phyloP scores from a whole-genome alignment of 257 asterid genomes.

The Ilex asprella region DNA sequence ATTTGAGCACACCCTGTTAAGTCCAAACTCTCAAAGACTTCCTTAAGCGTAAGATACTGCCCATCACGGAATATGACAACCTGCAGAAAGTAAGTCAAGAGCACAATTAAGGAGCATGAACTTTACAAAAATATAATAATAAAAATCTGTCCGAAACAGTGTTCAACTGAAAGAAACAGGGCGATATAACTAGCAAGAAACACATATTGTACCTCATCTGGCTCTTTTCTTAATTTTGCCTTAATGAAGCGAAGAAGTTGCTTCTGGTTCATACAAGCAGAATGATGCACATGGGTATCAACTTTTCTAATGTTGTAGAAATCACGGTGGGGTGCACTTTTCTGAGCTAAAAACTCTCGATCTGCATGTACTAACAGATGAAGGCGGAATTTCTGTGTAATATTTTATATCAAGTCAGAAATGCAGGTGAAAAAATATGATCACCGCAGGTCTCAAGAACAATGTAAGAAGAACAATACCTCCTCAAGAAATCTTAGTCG shows the following conservation, averaged over 20 bases:
- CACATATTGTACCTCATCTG: constrained; percentile 70
- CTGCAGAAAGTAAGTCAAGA: constrained; percentile 29
- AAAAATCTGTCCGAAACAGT: not conserved
- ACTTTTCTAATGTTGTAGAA: constrained; percentile 90
- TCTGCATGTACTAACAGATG: constrained; percentile 82
- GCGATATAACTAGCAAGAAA: not conserved
- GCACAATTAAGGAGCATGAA: constrained; percentile 19
- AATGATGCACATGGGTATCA: constrained; percentile 90
- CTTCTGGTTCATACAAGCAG: constrained; percentile 97
- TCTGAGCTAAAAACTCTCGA: constrained; percentile 82
- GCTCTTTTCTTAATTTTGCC: constrained; percentile 79
- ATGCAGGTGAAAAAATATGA: constrained; percentile 8
- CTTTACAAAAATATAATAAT: not conserved
- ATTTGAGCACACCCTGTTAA: constrained; percentile 69
- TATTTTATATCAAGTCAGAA: constrained; percentile 13
- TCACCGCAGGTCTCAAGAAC: not conserved
- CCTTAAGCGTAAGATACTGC: constrained; percentile 81
- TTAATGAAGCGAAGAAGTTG: constrained; percentile 90
- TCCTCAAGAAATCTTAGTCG: constrained; percentile 82
- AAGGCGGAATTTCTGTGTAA: constrained; percentile 71
- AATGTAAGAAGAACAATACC: constrained; percentile 32
- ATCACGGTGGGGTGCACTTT: constrained; percentile 95
- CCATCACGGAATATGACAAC: constrained; percentile 95
- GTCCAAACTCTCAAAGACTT: constrained; percentile 93
- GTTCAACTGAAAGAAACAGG: not conserved